Conservation (phyloP, 202 grass and related monocot genomes). For the Dendrocalamus latiflorus region DNA sequence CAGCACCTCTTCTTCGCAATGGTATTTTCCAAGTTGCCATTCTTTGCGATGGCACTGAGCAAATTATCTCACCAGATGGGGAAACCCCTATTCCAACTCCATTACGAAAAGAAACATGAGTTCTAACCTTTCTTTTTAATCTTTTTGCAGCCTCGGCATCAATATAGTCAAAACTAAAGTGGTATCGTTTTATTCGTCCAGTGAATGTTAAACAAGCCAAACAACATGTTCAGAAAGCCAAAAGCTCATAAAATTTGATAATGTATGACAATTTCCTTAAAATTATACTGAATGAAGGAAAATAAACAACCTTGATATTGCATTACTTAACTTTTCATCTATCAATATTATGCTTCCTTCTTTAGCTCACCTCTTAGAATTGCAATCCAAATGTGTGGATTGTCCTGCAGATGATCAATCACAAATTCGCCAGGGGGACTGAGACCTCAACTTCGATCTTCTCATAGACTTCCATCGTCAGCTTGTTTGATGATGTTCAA, state of each 20-base stretch:
- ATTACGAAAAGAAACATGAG: not conserved
- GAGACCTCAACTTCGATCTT: not conserved
- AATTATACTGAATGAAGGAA: not conserved
- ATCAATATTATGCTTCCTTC: not conserved
- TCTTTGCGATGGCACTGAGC: no score
- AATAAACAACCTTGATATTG: not conserved
- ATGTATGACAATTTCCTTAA: not conserved
- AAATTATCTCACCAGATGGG: no score
- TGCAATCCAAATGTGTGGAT: not conserved
- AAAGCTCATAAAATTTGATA: not conserved
- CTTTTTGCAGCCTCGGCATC: not conserved
- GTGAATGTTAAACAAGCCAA: not conserved
- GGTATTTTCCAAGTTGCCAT: no score
- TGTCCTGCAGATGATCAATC: constrained; percentile 14
- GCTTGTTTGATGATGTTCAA: not conserved
- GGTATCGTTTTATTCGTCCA: not conserved
- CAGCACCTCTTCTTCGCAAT: no score
- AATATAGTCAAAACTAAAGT: not conserved
- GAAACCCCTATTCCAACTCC: no score
- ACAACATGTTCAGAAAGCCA: not conserved
- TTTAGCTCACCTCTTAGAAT: not conserved
- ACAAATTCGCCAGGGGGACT: not conserved
- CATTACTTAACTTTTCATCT: not conserved
- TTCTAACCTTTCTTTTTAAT: not conserved
- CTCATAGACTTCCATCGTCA: not conserved